Base-by-base conservation (phyloP, 352 stramenopile genomes). In the Pythium periplocum region DNA sequence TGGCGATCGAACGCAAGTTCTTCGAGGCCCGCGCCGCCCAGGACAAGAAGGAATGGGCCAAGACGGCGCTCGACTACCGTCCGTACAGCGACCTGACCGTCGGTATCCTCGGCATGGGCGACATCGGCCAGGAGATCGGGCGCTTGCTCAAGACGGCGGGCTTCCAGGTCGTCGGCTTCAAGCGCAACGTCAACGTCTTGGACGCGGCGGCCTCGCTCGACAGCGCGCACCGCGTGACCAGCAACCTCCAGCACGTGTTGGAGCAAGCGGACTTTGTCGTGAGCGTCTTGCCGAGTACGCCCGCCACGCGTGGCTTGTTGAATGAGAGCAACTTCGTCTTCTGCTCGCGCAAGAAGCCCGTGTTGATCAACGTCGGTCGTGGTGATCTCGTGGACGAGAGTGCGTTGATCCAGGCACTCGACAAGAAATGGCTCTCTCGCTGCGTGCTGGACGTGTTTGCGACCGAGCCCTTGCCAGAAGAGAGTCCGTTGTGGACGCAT, bases 311-410 rank as follows among this genome's bases (percentile, higher is more conserved):
- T 34, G 68, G 81, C 46, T 51, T 94, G 38, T 66, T 96, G 30
- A 77, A 62, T 10, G 65, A 78, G 33, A 53, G 58, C 30, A 73
- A 69, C 17, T 57, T 96, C 1, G 44, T 65, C 32, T 49, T 60
- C 30, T 87, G 77, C 46, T 56, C 62, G 0, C 53, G 54, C 32
- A 72, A 71, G 58, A 63, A 76, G 57, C 81, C 85, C 12, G 76
- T 93, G 48, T 83, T 96, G 51, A 76, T 96, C 61, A 96, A 96
- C 62, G 83, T 93, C 51, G 87, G 87, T 3, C 77, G 86, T 44
- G 87, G 87, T 9, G 86, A 96, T 56, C 65, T 96, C 3, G 75
- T 94, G 48, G 59, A 62, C 26, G 81, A 94, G 57, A 44, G 43
- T 34, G 62, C 63, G 41, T 61, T 96, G 48, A 3, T 96, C 32